These are phyloP conservation scores for Fusarium pseudocircinatum DNA, from an alignment of 2,329 filamentous ascomycete species.

Conservation along the genomic window DNA sequence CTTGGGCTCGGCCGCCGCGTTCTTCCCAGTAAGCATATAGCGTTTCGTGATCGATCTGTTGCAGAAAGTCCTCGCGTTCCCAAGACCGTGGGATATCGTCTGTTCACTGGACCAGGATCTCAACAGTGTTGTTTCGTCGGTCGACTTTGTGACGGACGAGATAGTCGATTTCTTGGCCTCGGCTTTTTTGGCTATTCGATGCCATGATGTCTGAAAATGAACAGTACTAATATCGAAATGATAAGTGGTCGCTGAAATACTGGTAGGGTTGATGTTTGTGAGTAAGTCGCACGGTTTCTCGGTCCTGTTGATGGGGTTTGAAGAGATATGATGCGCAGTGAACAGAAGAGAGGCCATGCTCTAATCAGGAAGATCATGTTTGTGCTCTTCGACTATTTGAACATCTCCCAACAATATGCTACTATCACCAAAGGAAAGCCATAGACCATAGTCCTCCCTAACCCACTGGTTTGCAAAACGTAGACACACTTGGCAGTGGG, in stretches of 20 bases:
- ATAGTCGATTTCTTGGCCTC: background rate
- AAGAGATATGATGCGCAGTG: no score
- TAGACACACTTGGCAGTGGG: background rate
- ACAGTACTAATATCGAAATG: no score
- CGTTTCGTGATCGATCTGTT: rapidly evolving
- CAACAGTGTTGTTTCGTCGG: rapidly evolving
- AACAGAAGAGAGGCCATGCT: background rate
- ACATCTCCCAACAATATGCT: background rate
- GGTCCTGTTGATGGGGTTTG: background rate
- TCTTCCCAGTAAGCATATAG: background rate
- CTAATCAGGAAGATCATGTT: background rate
- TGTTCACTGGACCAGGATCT: background rate
- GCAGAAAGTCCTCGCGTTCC: background rate
- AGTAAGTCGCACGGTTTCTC: background rate
- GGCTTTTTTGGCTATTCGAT: background rate
- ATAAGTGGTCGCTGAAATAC: background rate
- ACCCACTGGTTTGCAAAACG: rapidly evolving
- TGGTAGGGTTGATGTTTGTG: background rate
- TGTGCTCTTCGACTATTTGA: no score
- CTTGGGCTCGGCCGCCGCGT: background rate
- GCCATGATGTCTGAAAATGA: background rate
- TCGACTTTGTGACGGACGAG: background rate
- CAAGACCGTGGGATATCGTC: background rate
- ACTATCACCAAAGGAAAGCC: rapidly evolving
- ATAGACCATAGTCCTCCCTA: rapidly evolving